Percentiles rank a stretch among this genome's conserved stretches.
Evolutionary conservation across 1,284 basidiomycete species (phyloP).

Genomic region (Abortiporus biennis): DNA sequence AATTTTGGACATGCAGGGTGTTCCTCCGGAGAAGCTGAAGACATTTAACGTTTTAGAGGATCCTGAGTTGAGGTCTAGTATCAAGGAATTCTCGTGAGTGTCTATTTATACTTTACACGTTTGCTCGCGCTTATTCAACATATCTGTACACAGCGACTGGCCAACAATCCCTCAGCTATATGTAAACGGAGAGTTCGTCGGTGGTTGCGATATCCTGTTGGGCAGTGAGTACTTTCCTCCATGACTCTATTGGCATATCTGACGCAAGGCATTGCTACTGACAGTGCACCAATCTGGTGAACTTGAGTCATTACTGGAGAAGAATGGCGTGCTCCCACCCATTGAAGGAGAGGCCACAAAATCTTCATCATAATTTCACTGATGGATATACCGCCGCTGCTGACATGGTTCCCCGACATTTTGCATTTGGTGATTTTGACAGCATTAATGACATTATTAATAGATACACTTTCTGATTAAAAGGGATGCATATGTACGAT

Average conservation of each 20-base stretch:
- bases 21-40: conserved; percentile 74
- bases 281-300: conserved; percentile 96
- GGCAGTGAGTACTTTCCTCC: conserved; percentile 62
- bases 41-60: conserved; percentile 92
- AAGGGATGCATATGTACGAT: too few species aligned
- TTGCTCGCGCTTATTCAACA: conserved; percentile 3
- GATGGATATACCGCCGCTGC: too few species aligned
- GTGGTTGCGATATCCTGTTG: conserved; percentile 93
- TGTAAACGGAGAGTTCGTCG: conserved; percentile 91
- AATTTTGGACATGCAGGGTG: conserved; percentile 85
- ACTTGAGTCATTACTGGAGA: conserved; percentile 78
- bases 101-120: conserved; percentile 19
- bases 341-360: conserved; percentile 16
- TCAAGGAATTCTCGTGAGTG: conserved; percentile 93
- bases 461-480: conserved; percentile 1
- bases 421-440: not conserved
- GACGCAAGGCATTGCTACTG: too few species aligned
- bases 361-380: too few species aligned
- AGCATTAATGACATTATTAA: not conserved
- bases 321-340: conserved; percentile 60
- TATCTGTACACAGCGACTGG: conserved; percentile 68
- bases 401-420: conserved; percentile 19
- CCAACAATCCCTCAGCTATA: conserved; percentile 97
- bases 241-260: too few species aligned
- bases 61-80: conserved; percentile 72